A percentile compares a stretch with the other conserved stretches of the same genome.
Conservation (phyloP, 2,329 filamentous ascomycete genomes). For the Phialophora chinensis region DNA sequence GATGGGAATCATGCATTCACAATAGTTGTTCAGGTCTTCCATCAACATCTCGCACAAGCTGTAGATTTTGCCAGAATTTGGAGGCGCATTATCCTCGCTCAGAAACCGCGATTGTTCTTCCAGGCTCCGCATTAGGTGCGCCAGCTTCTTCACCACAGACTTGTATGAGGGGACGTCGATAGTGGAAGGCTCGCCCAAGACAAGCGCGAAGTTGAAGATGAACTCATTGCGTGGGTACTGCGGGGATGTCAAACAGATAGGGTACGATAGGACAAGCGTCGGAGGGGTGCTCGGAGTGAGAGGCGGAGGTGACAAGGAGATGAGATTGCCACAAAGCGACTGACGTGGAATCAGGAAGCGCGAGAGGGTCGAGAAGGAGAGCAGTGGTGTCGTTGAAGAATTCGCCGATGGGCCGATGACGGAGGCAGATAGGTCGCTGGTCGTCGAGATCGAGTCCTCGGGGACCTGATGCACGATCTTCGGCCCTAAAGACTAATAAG, state of each 20-base stretch:
- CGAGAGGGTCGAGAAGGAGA: constrained; percentile 84
- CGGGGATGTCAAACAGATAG: constrained; percentile 81
- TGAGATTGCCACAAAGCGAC: constrained; percentile 89
- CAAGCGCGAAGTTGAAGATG: constrained; percentile 96
- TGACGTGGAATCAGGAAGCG: constrained; percentile 95
- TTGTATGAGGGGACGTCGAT: constrained; percentile 78
- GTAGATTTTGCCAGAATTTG: constrained; percentile 60
- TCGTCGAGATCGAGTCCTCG: constrained; percentile 61
- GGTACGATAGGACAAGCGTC: constrained; percentile 81
- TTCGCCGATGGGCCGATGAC: constrained; percentile 31
- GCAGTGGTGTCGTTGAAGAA: constrained; percentile 63
- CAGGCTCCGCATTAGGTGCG: constrained; percentile 82
- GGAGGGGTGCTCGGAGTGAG: constrained; percentile 57
- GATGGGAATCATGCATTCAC: constrained; percentile 99
- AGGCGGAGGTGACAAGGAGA: constrained; percentile 58
- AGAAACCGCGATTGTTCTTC: constrained; percentile 91
- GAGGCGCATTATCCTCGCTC: constrained; percentile 52
- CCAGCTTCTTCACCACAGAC: constrained; percentile 83
- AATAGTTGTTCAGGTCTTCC: constrained; percentile 95
- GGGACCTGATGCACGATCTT: constrained; percentile 70
- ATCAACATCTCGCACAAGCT: constrained; percentile 83
- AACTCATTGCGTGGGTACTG: constrained; percentile 93
- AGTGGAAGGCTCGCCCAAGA: constrained; percentile 63
- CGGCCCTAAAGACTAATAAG: constrained; percentile 54
- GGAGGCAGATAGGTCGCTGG: constrained; percentile 49